Evolutionary conservation across 1,284 basidiomycete genomes (phyloP), one percentile per base, ranked within the genome.

Genomic region (Hypsizygus ulmarius): DNA sequence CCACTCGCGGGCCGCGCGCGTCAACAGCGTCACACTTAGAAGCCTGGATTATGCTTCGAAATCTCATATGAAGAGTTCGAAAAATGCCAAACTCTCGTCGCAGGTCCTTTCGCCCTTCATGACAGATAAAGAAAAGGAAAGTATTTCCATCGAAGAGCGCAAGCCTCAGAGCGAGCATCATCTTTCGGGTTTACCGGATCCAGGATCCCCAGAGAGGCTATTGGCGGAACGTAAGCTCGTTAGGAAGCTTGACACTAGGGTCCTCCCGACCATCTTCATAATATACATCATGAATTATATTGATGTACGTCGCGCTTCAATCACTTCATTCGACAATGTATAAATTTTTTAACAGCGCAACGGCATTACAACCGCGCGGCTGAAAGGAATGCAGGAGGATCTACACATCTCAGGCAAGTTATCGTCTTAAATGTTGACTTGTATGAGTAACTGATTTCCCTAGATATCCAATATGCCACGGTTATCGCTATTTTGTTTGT

Each of bases 201-300:
- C 52, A n/a, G 59, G 59, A n/a, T 53, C 59, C 33, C 49, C 47
- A 25, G 57, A 56, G 43, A 53, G 60, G 28, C 15, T 62, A n/a
- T 32, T 44, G 28, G 70, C 64, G 9, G 77, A 76, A 52, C 66
- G 66, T 30, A 66, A 56, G 45, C 66, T 81, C 0, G 65, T 79
- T n/a, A 70, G 78, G 33, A 80, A 74, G 56, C 69, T 87, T 35
- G 84, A 86, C 54, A 64, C 65, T 47, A 69, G 84, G 34, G 63
- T 86, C 1, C 59, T 86, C 51, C 81, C 82, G 0, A 81, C 78
- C 0, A 77, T 86, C 45, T 72, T 80, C 38, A 36, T 82, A 27
- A 81, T 86, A 46, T 84, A 73, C 56, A 71, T 86, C 47, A 77
- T 85, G 78, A 86, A 86, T 56, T 84, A 82, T 55, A 83, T 85